These are phyloP conservation scores for Wickerhamomyces xylosicus DNA, from an alignment of 805 yeast genomes.

Conservation along the genomic window DNA sequence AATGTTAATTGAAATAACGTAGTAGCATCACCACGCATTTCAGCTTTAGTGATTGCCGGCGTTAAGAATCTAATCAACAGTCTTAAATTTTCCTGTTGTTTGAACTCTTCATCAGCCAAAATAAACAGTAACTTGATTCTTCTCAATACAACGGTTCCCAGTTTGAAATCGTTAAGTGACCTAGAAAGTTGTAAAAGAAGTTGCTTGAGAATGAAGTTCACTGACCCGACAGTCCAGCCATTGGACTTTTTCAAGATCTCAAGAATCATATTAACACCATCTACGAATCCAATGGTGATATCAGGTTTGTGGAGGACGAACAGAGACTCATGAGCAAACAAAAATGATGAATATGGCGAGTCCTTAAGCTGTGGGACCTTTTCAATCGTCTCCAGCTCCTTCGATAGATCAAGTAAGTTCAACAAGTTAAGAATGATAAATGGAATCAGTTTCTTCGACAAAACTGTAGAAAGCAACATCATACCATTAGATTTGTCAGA, in stretches of 20 bases:
- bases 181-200: conserved; percentile 18
- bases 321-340: conserved; percentile 4
- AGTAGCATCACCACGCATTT: conserved; percentile 19
- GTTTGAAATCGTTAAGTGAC: conserved; percentile 17
- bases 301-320: conserved; percentile 4
- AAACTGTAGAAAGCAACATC: conserved; percentile 4
- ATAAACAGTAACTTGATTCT: conserved; percentile 27
- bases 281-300: conserved; percentile 7
- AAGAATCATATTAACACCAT: conserved; percentile 9
- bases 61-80: neutral
- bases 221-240: conserved; percentile 26
- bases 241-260: conserved; percentile 2
- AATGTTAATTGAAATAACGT: conserved; percentile 16
- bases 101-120: conserved; percentile 15
- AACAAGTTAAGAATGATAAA: neutral
- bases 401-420: conserved; percentile 28
- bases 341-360: neutral
- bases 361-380: conserved; percentile 7
- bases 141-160: conserved; percentile 19
- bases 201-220: conserved; percentile 30
- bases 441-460: too few relatives aligned
- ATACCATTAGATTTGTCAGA: conserved; percentile 28
- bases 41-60: conserved; percentile 10
- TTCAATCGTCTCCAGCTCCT: conserved; percentile 15
- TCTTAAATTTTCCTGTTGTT: neutral